Base-by-base conservation (phyloP, 768 basidiomycete genomes). In the Macrolepiota fuliginosa region DNA sequence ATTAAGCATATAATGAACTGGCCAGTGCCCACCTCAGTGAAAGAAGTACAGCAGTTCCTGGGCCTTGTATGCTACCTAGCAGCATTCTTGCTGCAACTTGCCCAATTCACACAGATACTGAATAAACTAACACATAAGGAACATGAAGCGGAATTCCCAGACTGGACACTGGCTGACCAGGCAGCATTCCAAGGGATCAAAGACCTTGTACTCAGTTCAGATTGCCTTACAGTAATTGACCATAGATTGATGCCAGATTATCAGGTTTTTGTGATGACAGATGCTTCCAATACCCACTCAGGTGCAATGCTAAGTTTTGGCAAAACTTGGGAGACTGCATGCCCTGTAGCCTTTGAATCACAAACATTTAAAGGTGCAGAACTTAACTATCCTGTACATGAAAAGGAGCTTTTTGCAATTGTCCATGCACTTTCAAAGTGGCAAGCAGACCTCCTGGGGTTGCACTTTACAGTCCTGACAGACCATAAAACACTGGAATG, bases 341-440 rank as follows among this genome's bases (percentile, higher is more conserved):
- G 73, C 0, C 79, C 77, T 1, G 75, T 76, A 46, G 64, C 72
- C 49, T 70, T 72, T 60, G 62, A 76, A 62, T 80, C 64, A 1
- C 50, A 37, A 55, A 64, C 58, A 6, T 69, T 71, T 22, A 71
- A 66, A 32, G 64, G 54, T 46, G 70, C 76, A 0, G 65, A 69
- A 42, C 39, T 13, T 15, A 75, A 77, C 55, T 80, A 79, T 54
- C 74, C 75, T 0, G 67, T 71, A 0, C 78, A 79, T 58, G 70
- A 80, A 56, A 72, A 76, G 58, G 77, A 80, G 63, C 54, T 79
- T 0, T 58, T 78, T 0, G 75, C 76, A 0, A 75, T 81, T n/a
- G 68, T 80, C 0, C 53, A 68, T 0, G 74, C 74, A 0, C 58
- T 74, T 0, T 46, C 63, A 9, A 68, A 70, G 24, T 78, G 73